Evolutionary conservation across 2,329 filamentous ascomycete genomes (phyloP).

Genomic region (Torrubiellomyces zombiae): DNA sequence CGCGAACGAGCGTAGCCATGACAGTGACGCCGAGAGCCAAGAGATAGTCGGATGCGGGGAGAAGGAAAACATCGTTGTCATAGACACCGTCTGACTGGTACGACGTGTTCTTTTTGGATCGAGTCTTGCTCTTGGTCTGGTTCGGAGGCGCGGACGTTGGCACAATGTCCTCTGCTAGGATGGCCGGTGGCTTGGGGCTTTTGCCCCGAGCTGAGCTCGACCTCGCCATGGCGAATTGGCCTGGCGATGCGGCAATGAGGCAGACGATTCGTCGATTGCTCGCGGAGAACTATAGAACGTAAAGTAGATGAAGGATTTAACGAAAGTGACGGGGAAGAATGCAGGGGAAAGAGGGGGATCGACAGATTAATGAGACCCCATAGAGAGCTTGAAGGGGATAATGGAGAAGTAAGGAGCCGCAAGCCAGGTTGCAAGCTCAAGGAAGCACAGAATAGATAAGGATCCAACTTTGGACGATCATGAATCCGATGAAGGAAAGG

Average conservation of each 20-base stretch:
- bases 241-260: background rate
- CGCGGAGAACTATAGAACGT: constrained; percentile 2
- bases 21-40: constrained; percentile 56
- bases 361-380: no score
- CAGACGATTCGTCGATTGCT: constrained; percentile 2
- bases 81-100: constrained; percentile 66
- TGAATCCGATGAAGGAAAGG: no score
- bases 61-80: constrained; percentile 82
- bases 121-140: constrained; percentile 18
- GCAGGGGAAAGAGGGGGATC: constrained; percentile 3
- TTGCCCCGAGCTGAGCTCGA: constrained; percentile 17
- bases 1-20: constrained; percentile 60
- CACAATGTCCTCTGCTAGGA: constrained; percentile 5
- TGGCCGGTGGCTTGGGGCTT: constrained; percentile 17
- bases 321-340: constrained; percentile 5
- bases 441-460: no score
- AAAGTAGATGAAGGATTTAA: constrained; percentile 7
- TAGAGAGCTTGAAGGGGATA: no score
- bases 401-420: no score
- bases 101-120: constrained; percentile 27
- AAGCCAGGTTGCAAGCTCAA: no score
- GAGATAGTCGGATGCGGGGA: constrained; percentile 73
- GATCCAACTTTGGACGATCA: no score
- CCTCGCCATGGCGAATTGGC: constrained; percentile 15
- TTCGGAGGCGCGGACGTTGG: constrained; percentile 8